phyloP scores from a whole-genome alignment of 495 filamentous ascomycete genomes.

The Entonaema liquescens region DNA sequence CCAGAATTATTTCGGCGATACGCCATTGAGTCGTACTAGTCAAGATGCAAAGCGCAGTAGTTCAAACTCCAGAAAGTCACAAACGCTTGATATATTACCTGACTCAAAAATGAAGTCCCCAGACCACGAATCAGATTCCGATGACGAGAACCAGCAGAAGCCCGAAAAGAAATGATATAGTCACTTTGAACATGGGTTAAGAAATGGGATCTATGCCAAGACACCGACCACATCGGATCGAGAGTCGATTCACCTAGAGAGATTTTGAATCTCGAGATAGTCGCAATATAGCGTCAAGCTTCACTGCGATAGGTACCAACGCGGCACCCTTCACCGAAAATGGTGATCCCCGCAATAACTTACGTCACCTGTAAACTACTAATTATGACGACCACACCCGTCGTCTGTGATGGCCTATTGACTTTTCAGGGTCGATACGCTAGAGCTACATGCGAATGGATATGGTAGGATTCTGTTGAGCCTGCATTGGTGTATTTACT shows the following conservation, averaged over 20 bases:
- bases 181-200: background rate
- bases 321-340: background rate
- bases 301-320: constrained; percentile 1
- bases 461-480: background rate
- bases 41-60: constrained; percentile 49
- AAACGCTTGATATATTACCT: constrained; percentile 51
- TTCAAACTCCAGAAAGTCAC: constrained; percentile 41
- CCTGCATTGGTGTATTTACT: constrained; percentile 7
- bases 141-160: constrained; percentile 29
- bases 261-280: constrained; percentile 3
- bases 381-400: background rate
- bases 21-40: constrained; percentile 50
- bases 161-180: constrained; percentile 2
- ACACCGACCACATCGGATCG: background rate
- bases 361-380: background rate
- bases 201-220: background rate
- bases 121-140: constrained; percentile 22
- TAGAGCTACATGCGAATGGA: constrained; percentile 3
- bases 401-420: constrained; percentile 6
- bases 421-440: constrained; percentile 1
- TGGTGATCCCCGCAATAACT: background rate
- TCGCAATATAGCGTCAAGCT: background rate
- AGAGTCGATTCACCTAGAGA: constrained; percentile 1
- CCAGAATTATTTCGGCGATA: constrained; percentile 51
- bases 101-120: constrained; percentile 47